Evolutionary conservation across 805 yeast genomes (phyloP), one percentile per base, ranked within the genome.

Genomic region (Barnettozyma salicaria): DNA sequence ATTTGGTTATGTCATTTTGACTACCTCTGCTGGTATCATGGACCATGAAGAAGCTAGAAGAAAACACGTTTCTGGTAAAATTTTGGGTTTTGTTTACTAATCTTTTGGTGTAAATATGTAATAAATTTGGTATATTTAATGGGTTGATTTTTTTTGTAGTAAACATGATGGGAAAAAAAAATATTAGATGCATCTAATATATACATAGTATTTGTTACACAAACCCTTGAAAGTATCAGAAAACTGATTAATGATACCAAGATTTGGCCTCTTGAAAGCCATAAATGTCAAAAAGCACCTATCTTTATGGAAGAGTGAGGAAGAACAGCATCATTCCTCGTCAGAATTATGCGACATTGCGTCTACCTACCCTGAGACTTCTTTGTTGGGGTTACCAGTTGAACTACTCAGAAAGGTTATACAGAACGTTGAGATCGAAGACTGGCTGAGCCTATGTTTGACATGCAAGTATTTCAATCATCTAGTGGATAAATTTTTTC

Each of bases 11-110:
- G 89, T 89, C 64, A 85, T 89, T 71, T 80, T 89, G 68, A 90
- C 97, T 72, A 89, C 97, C 60, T 90, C 97, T 62, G 96, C 97
- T 62, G 97, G 97, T 76, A 89, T 89, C 61, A 87, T 89, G 95
- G 97, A 90, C 80, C 97, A 89, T 77, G 97, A 90, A 78, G 97
- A 89, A 78, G 97, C 97, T 63, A 86, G 95, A 81, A 84, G 97
- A 81, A 90, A 89, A 87, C 97, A 89, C 76, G 97, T 89, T 59
- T 87, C 96, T 58, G 97, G 97, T 72, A 89, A 89, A 80, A 84
- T 89, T 71, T 81, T 89, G 64, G 97, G 97, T 65, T 89, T 85
- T 76, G 96, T 89, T 54, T 88, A 88, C 84, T 88, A 83, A 34
- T 20, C 24, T 27, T 19, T 27, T 19, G 32, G 33, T 30, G 6